Percentiles rank a stretch among this genome's conserved stretches.
Conservation (phyloP, 306 rosid genomes). For the Cicer arietinum region DNA sequence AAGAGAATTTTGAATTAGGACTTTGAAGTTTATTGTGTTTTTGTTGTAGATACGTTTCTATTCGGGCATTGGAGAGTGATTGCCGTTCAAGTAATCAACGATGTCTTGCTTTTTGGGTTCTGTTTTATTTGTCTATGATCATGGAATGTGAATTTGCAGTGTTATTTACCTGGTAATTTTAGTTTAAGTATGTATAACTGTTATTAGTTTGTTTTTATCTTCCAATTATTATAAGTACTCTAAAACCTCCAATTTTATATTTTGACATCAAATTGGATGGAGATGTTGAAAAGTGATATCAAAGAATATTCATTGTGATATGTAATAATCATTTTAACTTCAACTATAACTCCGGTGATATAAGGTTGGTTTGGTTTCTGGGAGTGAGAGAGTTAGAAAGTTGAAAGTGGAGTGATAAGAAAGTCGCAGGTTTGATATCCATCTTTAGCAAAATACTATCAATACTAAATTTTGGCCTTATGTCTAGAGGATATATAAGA, state of each 20-base stretch:
- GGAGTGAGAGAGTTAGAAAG: too few species aligned
- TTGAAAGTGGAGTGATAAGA: too few species aligned
- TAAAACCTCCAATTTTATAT: neutral
- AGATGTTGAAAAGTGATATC: neutral
- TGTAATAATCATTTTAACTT: constrained; percentile 4
- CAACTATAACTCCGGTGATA: neutral
- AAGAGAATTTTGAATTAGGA: neutral
- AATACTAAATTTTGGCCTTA: too few species aligned
- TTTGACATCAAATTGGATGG: neutral
- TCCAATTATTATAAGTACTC: neutral
- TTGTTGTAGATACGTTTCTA: constrained; percentile 57
- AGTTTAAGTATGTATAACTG: neutral
- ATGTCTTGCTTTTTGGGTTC: constrained; percentile 71
- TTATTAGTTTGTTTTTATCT: neutral
- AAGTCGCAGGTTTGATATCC: too few species aligned
- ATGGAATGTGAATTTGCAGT: constrained; percentile 49
- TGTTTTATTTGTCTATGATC: constrained; percentile 58
- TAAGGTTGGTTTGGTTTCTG: too few species aligned
- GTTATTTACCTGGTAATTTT: constrained; percentile 55
- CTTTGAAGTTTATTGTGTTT: constrained; percentile 5
- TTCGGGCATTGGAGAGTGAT: constrained; percentile 61
- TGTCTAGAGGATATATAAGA: neutral
- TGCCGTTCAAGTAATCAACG: constrained; percentile 60
- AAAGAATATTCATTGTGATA: neutral
- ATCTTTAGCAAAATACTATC: too few species aligned